Conservation (phyloP, 2,329 filamentous ascomycete genomes). For the Lasiodiplodia gonubiensis region DNA sequence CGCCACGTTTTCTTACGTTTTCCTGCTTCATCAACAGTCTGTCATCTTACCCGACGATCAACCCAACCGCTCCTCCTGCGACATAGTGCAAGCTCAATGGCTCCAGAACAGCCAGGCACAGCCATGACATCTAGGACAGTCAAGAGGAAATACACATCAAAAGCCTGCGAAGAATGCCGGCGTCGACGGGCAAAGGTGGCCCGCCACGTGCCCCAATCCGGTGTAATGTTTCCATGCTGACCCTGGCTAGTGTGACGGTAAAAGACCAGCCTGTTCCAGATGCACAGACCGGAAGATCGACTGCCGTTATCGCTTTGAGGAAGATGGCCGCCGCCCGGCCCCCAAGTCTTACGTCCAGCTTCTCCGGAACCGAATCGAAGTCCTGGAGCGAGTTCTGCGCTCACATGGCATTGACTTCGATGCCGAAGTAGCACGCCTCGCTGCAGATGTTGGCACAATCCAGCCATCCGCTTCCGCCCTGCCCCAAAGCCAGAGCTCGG, state of each 20-base stretch:
- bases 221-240: neutral
- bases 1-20: neutral
- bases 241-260: conserved; percentile 42
- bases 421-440: conserved; percentile 33
- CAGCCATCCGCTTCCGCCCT: neutral
- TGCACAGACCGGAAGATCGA: conserved; percentile 40
- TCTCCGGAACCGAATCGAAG: conserved; percentile 41
- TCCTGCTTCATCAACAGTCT: neutral
- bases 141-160: conserved; percentile 27
- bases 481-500: conserved; percentile 14
- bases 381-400: conserved; percentile 40
- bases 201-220: neutral
- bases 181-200: conserved; percentile 45
- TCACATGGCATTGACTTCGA: conserved; percentile 41
- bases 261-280: conserved; percentile 41
- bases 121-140: neutral
- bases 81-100: neutral
- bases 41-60: neutral
- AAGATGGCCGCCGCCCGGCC: conserved; percentile 45
- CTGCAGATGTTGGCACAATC: neutral
- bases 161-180: conserved; percentile 48
- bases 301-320: conserved; percentile 41
- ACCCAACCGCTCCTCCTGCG: neutral
- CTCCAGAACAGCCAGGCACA: neutral
- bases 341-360: conserved; percentile 46